Conservation (phyloP, 345 rosid genomes). For the Bruguiera sexangula region DNA sequence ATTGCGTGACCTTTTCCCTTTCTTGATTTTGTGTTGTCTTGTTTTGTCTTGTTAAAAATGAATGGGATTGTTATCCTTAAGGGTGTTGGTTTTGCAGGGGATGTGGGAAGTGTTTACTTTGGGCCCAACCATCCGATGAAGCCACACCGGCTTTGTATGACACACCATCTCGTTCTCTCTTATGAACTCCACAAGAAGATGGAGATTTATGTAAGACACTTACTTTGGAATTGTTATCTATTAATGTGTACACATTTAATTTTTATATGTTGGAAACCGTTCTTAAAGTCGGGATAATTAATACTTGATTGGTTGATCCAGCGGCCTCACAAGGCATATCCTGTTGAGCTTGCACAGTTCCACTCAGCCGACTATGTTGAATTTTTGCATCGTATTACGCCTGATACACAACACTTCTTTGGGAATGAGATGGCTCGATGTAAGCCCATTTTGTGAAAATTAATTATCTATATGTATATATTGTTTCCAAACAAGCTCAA, state of each 20-base stretch:
- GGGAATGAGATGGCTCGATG: conserved; percentile 63
- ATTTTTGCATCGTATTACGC: conserved; percentile 79
- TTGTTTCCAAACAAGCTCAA: no score
- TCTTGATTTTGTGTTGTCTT: neutral
- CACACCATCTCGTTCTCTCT: conserved; percentile 93
- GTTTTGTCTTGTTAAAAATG: no score
- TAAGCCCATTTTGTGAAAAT: conserved; percentile 21
- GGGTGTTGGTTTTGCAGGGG: conserved; percentile 49
- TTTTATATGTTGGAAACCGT: no score
- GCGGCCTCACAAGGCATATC: conserved; percentile 99
- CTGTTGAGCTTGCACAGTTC: conserved; percentile 93
- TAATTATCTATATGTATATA: neutral
- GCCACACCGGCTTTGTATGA: conserved; percentile 96
- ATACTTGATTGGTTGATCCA: conserved; percentile 33
- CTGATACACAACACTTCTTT: conserved; percentile 64
- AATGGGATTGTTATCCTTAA: no score
- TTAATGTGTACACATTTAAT: neutral
- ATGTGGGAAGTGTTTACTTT: conserved; percentile 90
- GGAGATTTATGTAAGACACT: conserved; percentile 79
- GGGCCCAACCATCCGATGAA: conserved; percentile 98
- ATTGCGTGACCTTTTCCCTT: neutral
- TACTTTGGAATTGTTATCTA: neutral
- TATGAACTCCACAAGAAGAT: conserved; percentile 91
- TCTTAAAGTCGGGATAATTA: neutral
- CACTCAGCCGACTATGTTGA: conserved; percentile 94